Conservation (phyloP, 441 rosid genomes). For the Croton setiger region DNA sequence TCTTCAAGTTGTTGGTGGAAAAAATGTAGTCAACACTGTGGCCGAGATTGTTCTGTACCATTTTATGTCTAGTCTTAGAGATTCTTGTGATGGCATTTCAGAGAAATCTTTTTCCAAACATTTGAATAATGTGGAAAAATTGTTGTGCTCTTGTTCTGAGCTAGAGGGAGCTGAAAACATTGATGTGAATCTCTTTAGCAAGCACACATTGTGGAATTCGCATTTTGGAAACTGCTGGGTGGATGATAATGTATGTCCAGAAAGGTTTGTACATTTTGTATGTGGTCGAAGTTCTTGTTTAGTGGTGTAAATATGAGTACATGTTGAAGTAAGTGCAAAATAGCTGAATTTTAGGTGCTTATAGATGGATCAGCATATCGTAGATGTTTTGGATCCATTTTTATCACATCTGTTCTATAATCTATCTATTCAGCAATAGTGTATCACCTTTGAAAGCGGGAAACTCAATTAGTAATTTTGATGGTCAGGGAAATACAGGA, state of each 20-base stretch:
- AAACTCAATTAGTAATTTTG: neutral
- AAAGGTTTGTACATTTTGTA: slow-evolving; percentile 36
- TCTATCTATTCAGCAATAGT: neutral
- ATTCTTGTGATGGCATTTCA: slow-evolving; percentile 26
- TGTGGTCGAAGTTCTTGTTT: neutral
- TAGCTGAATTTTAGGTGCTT: slow-evolving; percentile 3
- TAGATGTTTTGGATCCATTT: neutral
- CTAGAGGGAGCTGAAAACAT: slow-evolving; percentile 30
- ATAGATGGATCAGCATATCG: neutral
- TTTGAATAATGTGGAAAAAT: slow-evolving; percentile 28
- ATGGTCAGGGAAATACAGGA: neutral
- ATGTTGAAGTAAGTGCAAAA: neutral
- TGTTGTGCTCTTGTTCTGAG: slow-evolving; percentile 25
- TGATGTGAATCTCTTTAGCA: slow-evolving; percentile 21
- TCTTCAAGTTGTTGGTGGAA: slow-evolving; percentile 65
- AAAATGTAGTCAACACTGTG: slow-evolving; percentile 37
- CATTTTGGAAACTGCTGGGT: slow-evolving; percentile 16
- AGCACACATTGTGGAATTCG: slow-evolving; percentile 24
- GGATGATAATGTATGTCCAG: slow-evolving; percentile 24
- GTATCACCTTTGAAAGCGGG: neutral
- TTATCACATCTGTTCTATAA: neutral
- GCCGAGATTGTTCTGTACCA: slow-evolving; percentile 44
- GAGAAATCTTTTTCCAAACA: slow-evolving; percentile 27
- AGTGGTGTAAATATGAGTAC: neutral
- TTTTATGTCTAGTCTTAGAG: slow-evolving; percentile 26